Conservation (phyloP, 352 stramenopile genomes). For the Globisporangium irregulare region DNA sequence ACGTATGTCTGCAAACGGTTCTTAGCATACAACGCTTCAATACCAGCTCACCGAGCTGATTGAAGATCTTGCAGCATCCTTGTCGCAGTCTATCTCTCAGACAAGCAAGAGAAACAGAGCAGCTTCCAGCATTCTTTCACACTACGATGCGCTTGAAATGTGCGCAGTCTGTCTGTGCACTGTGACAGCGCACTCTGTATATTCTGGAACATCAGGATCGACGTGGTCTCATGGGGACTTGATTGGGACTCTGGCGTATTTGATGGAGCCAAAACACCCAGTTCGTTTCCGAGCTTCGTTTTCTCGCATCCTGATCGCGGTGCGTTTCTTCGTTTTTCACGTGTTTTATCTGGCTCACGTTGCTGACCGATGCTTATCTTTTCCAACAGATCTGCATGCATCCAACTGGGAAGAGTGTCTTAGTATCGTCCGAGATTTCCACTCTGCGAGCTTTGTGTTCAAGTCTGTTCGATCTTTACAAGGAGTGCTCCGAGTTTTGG, state of each 20-base stretch:
- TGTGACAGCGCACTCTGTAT: background rate
- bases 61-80: conserved; percentile 24
- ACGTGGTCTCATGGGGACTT: background rate
- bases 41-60: conserved; percentile 42
- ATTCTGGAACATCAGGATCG: background rate
- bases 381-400: conserved; percentile 11
- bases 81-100: background rate
- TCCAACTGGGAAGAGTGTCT: background rate
- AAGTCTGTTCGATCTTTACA: conserved; percentile 38
- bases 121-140: background rate
- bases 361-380: background rate
- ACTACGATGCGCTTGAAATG: conserved; percentile 20
- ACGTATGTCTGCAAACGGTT: background rate
- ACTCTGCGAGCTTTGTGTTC: conserved; percentile 28
- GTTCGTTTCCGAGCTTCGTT: conserved; percentile 39
- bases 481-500: conserved; percentile 23
- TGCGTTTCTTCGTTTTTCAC: conserved; percentile 18
- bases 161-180: conserved; percentile 13
- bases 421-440: conserved; percentile 20
- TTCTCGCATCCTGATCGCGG: conserved; percentile 29
- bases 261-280: conserved; percentile 34
- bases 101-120: background rate
- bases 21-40: conserved; percentile 43
- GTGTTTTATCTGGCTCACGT: background rate
- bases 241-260: conserved; percentile 1